These are phyloP conservation scores for Thamnidium elegans DNA, from an alignment of 192 early-diverging fungal species.

Conservation along the genomic window DNA sequence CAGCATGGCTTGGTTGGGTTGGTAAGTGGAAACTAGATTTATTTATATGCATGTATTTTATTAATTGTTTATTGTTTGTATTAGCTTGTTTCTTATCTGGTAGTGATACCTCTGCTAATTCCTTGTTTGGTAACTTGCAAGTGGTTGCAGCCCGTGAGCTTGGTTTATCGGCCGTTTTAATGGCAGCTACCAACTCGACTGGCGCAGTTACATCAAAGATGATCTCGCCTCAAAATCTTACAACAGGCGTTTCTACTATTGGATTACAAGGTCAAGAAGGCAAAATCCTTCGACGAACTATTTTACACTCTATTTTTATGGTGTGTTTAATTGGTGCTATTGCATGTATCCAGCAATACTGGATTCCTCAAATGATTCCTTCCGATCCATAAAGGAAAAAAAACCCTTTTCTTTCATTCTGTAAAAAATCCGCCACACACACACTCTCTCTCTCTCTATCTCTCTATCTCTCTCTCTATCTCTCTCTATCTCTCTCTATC, in stretches of 20 bases:
- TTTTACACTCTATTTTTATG: slow-evolving; percentile 34
- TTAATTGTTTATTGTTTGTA: no score
- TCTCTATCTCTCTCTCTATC: no score
- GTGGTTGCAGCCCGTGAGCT: slow-evolving; percentile 39
- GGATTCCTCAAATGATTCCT: slow-evolving; percentile 31
- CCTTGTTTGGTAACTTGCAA: slow-evolving; percentile 42
- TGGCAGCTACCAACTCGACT: slow-evolving; percentile 38
- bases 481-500: no score
- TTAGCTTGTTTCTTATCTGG: slow-evolving; percentile 39
- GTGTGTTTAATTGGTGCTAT: slow-evolving; percentile 30
- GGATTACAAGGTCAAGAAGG: slow-evolving; percentile 37
- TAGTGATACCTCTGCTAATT: slow-evolving; percentile 39
- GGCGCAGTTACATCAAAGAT: slow-evolving; percentile 38
- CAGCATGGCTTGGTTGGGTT: slow-evolving; percentile 39
- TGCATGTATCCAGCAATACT: slow-evolving; percentile 32
- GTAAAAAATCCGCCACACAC: no score
- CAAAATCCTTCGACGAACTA: slow-evolving; percentile 31
- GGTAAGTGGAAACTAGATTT: no score
- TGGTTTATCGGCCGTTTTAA: slow-evolving; percentile 34
- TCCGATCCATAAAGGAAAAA: no score
- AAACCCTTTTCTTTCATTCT: no score
- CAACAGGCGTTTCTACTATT: slow-evolving; percentile 39
- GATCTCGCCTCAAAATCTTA: slow-evolving; percentile 43
- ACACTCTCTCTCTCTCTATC: no score
- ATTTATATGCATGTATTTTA: no score